phyloP scores from a whole-genome alignment of 1,284 basidiomycete species.

The Ceratobasidium sp. region DNA sequence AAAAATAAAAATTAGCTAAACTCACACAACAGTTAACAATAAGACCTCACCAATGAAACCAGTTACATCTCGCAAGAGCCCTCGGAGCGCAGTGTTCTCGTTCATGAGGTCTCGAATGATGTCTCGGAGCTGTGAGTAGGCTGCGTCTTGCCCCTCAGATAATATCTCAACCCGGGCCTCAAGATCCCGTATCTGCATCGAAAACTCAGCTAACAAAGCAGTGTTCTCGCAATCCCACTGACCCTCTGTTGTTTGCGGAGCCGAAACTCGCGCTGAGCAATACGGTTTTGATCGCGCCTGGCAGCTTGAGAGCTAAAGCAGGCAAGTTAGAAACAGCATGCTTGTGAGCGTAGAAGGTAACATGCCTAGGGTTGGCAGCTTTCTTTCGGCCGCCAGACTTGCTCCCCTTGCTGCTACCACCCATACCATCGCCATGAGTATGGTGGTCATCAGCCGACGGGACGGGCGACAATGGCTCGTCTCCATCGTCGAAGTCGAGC shows the following conservation, averaged over 20 bases:
- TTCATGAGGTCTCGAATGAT: constrained; percentile 87
- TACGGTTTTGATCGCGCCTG: constrained; percentile 86
- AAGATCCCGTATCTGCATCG: constrained; percentile 83
- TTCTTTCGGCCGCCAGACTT: constrained; percentile 38
- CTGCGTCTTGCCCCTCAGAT: constrained; percentile 88
- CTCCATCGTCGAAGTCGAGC: constrained; percentile 30
- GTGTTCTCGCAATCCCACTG: constrained; percentile 41
- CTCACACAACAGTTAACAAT: background rate
- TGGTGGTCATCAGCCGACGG: constrained; percentile 20
- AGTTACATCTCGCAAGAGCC: constrained; percentile 75
- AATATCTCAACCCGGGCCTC: constrained; percentile 90
- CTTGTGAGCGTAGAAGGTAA: constrained; percentile 24
- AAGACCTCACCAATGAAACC: constrained; percentile 65
- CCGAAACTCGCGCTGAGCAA: constrained; percentile 91
- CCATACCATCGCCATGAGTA: background rate
- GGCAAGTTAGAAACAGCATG: background rate
- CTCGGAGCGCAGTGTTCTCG: constrained; percentile 85
- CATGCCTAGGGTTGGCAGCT: constrained; percentile 40
- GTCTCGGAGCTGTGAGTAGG: constrained; percentile 78
- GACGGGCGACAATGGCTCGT: constrained; percentile 23
- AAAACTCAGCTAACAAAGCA: constrained; percentile 12
- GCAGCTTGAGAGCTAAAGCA: constrained; percentile 77
- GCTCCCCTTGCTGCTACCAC: background rate
- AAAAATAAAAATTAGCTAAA: background rate
- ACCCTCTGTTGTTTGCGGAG: constrained; percentile 86